These are phyloP conservation scores for Allium sativum DNA, from an alignment of 106 monocot genomes.

Conservation along the genomic window DNA sequence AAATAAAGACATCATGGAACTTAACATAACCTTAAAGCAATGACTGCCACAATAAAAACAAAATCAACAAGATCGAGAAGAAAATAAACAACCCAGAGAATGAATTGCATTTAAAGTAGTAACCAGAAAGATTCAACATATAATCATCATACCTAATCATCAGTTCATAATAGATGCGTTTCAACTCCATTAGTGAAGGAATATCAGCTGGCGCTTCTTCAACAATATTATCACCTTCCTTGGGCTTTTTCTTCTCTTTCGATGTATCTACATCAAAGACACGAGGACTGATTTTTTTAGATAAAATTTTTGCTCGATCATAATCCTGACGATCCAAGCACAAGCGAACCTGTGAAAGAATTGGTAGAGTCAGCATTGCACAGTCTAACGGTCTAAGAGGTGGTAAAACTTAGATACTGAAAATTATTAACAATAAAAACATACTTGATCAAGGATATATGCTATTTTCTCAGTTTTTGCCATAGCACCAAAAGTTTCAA, in stretches of 20 bases:
- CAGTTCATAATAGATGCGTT: conserved; percentile 80
- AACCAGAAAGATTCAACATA: conserved; percentile 4
- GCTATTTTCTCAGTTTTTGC: conserved; percentile 99
- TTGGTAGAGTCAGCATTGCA: no score
- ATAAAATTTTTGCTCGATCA: conserved; percentile 85
- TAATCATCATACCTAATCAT: conserved; percentile 74
- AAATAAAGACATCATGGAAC: no score
- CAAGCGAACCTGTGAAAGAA: conserved; percentile 56
- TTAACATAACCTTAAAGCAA: no score
- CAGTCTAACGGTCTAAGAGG: no score
- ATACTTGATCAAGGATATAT: conserved; percentile 97
- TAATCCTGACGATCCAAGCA: conserved; percentile 96
- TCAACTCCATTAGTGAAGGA: conserved; percentile 85
- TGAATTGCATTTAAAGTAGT: not conserved
- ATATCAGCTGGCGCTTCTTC: conserved; percentile 88
- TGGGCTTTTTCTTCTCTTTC: conserved; percentile 93
- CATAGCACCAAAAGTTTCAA: conserved; percentile 99
- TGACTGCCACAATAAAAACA: no score
- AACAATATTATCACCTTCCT: conserved; percentile 88
- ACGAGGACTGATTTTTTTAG: conserved; percentile 85
- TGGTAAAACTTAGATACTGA: no score
- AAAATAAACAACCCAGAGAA: not conserved
- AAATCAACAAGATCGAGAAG: not conserved
- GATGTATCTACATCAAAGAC: conserved; percentile 71
- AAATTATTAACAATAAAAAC: not conserved